Base-by-base conservation (phyloP, 768 basidiomycete species). In the Agrocybe praecox region DNA sequence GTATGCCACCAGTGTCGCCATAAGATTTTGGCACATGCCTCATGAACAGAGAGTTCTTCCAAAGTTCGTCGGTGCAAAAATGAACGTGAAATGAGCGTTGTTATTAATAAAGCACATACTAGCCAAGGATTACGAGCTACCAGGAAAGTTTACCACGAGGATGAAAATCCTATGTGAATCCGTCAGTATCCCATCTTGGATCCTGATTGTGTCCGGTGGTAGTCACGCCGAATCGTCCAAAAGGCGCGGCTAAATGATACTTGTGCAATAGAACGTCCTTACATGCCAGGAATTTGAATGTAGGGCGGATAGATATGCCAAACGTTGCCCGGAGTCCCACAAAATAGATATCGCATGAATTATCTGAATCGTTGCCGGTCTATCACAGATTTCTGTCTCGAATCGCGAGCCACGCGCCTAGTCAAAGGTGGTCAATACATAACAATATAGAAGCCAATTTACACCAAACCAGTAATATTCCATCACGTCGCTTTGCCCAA, bases 401-500 rank as follows among this genome's bases (percentile, higher is more conserved):
- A 68, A 63, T 83, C 79, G 65, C 81, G 73, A 21, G 89, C 90
- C 9, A 96, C 90, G 42, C 94, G 89, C 94, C 94, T 95, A 29
- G 46, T 24, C 67, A 19, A 33, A 33, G 46, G 49, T 52, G 36
- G 26, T 53, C 14, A 34, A 52, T 46, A 49, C 36, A 45, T 18
- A 23, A 45, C 36, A 55, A 45, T 18, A 46, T 24, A 43, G 19
- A 52, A 46, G 52, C 9, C 26, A 43, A 48, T 11, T n/a, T 11
- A 32, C 6, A 51, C 69, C 86, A 65, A 60, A 92, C 94, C 94
- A 97, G 69, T 94, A 98, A 66, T 94, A 88, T 63, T 97, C 94
- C 84, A 98, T 90, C n/a, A 93, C 92, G 61, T 93, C 88, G 59
- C 84, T 84, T 59, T 94, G 91, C 1, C 96, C 95, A 23, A 98